Conservation (phyloP, 192 early-diverging fungal species). For the Diversispora epigaea region DNA sequence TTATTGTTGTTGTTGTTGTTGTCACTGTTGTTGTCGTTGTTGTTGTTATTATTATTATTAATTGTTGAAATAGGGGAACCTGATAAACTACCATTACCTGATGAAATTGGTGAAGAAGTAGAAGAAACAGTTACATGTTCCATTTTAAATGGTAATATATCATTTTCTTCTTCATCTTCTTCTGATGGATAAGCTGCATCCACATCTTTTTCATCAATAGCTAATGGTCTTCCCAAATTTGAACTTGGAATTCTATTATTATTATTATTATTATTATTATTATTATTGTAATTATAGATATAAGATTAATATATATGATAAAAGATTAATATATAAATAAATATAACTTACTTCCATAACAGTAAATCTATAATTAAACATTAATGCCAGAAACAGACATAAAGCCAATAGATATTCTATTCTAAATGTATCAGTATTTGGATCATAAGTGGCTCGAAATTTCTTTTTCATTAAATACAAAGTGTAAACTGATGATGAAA, state of each 20-base stretch:
- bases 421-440: slow-evolving; percentile 85
- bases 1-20: background rate
- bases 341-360: slow-evolving; percentile 62
- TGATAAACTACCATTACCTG: slow-evolving; percentile 1
- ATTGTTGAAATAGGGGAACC: slow-evolving; percentile 7
- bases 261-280: too few relatives aligned
- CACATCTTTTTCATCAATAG: slow-evolving; percentile 54
- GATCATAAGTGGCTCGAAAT: slow-evolving; percentile 92
- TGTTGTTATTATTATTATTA: background rate
- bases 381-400: slow-evolving; percentile 65
- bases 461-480: slow-evolving; percentile 84
- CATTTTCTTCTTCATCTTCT: slow-evolving; percentile 33
- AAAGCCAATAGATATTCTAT: slow-evolving; percentile 82
- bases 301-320: too few relatives aligned
- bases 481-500: slow-evolving; percentile 80
- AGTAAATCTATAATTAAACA: slow-evolving; percentile 73
- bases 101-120: slow-evolving; percentile 19
- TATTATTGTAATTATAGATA: background rate
- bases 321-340: too few relatives aligned
- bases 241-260: slow-evolving; percentile 39
- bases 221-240: slow-evolving; percentile 52
- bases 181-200: slow-evolving; percentile 51
- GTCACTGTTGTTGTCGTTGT: too few relatives aligned
- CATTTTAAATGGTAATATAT: slow-evolving; percentile 33
- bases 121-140: slow-evolving; percentile 8